Percentiles rank a stretch among this genome's conserved stretches.
phyloP scores from a whole-genome alignment of 768 basidiomycete genomes.

The Trametes meyenii region DNA sequence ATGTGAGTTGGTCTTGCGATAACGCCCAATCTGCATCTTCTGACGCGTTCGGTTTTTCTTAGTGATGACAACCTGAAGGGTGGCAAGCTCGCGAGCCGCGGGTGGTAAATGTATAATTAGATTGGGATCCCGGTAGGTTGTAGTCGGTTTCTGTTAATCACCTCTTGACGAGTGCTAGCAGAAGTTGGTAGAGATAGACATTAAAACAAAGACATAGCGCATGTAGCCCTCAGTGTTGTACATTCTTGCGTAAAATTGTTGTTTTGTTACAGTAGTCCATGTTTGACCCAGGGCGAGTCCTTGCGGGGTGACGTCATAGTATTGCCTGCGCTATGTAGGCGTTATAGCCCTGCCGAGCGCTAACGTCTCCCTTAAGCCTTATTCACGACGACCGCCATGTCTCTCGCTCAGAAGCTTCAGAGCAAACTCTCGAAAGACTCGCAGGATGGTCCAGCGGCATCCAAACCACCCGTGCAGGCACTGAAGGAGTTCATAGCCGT shows the following conservation, averaged over 20 bases:
- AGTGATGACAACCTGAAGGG: constrained; percentile 73
- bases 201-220: not conserved
- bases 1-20: constrained; percentile 58
- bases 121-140: not conserved
- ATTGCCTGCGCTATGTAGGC: not conserved
- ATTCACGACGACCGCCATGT: constrained; percentile 24
- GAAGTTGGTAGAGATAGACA: not conserved
- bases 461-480: constrained; percentile 33
- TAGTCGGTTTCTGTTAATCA: not conserved
- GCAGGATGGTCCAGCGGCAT: constrained; percentile 12
- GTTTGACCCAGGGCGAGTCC: not conserved
- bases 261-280: not conserved
- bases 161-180: not conserved
- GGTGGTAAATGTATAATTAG: constrained; percentile 46
- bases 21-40: not conserved
- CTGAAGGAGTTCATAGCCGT: constrained; percentile 43
- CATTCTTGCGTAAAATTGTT: constrained; percentile 2
- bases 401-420: constrained; percentile 30
- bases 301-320: constrained; percentile 13
- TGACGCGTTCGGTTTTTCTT: constrained; percentile 7
- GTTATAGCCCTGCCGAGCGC: not conserved
- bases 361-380: not conserved
- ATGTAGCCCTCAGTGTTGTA: constrained; percentile 11
- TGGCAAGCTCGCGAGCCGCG: constrained; percentile 68
- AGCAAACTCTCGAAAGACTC: constrained; percentile 23